Percentiles rank a stretch among this genome's conserved stretches.
Conservation (phyloP, 352 stramenopile species). For the Phytophthora citricola region DNA sequence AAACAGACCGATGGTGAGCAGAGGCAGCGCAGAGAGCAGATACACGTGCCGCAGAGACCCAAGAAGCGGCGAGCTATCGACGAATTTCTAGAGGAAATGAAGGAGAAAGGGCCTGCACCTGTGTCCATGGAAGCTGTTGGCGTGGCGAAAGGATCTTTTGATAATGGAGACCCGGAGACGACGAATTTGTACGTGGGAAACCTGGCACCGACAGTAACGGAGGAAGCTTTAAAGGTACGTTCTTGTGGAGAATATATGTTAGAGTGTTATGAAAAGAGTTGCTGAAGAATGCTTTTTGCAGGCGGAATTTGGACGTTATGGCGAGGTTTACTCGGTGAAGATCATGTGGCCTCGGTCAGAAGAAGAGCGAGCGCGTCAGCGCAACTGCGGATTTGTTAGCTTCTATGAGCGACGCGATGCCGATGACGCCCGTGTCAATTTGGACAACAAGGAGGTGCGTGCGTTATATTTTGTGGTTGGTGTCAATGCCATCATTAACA, state of each 20-base stretch:
- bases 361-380: conserved; percentile 90
- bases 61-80: conserved; percentile 85
- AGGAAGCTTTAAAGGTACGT: conserved; percentile 86
- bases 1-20: conserved; percentile 58
- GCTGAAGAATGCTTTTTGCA: conserved; percentile 23
- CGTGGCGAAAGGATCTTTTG: conserved; percentile 75
- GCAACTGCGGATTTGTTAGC: conserved; percentile 96
- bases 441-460: conserved; percentile 79
- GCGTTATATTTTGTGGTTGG: not conserved
- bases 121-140: conserved; percentile 27
- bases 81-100: conserved; percentile 91
- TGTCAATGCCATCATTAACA: not conserved
- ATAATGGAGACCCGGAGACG: conserved; percentile 85
- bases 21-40: conserved; percentile 22
- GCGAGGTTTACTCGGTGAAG: conserved; percentile 95
- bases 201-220: conserved; percentile 92
- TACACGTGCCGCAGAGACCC: conserved; percentile 14
- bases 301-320: conserved; percentile 90
- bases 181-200: conserved; percentile 97
- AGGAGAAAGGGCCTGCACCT: conserved; percentile 51
- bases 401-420: conserved; percentile 90
- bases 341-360: conserved; percentile 98
- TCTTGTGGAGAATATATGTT: not conserved
- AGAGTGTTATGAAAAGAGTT: not conserved
- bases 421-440: conserved; percentile 74